phyloP scores from a whole-genome alignment of 345 rosid genomes.

The Camelina neglecta region DNA sequence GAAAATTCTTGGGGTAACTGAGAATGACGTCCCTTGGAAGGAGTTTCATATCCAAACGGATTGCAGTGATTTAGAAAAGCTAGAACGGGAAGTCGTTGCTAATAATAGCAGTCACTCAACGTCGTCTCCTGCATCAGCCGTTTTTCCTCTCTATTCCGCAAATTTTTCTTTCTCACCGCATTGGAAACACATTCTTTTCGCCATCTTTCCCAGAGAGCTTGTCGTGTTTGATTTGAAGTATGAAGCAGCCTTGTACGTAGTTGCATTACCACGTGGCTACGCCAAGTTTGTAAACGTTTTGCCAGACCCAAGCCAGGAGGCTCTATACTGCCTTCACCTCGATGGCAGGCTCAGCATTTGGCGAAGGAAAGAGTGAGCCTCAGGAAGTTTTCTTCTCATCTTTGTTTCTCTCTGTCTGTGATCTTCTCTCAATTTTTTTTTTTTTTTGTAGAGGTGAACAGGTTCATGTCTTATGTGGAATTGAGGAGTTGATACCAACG shows the following conservation, averaged over 20 bases:
- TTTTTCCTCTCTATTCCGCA: constrained; percentile 60
- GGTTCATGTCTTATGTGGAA: constrained; percentile 64
- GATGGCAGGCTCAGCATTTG: constrained; percentile 89
- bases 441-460: constrained; percentile 63
- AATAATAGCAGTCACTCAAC: constrained; percentile 38
- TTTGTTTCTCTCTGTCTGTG: neutral
- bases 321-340: constrained; percentile 74
- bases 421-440: neutral
- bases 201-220: constrained; percentile 77
- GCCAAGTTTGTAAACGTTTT: constrained; percentile 76
- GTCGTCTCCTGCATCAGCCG: constrained; percentile 62
- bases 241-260: constrained; percentile 55
- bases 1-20: constrained; percentile 60
- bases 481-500: constrained; percentile 84
- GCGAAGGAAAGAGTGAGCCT: constrained; percentile 74
- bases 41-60: constrained; percentile 63
- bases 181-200: constrained; percentile 71
- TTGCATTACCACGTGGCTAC: constrained; percentile 76
- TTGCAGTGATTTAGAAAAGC: constrained; percentile 57
- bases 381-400: neutral
- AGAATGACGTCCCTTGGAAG: constrained; percentile 54
- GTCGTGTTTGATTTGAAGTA: constrained; percentile 84
- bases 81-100: constrained; percentile 58
- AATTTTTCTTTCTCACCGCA: constrained; percentile 72
- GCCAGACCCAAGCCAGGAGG: constrained; percentile 70